Evolutionary conservation across 2,329 filamentous ascomycete species (phyloP), one percentile per base, ranked within the genome.

Genomic region (Xylariaceae sp.): DNA sequence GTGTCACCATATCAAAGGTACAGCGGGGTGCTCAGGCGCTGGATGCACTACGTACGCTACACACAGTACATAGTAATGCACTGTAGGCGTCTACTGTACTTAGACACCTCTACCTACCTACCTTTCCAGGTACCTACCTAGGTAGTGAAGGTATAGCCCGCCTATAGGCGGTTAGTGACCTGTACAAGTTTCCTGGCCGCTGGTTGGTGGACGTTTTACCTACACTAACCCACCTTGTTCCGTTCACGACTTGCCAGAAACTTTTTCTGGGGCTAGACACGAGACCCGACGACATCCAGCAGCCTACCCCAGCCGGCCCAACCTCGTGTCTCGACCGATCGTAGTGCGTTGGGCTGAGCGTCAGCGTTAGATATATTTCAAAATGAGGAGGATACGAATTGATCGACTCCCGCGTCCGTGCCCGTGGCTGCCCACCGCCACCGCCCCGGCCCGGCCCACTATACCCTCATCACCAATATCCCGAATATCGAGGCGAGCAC

Each of bases 311-410:
- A 55, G 51, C 19, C 55, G 53, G 54, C 56, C 57, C 51, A 54
- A 52, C 51, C 57, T 57, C 59, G 61, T 60, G 63, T 62, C 62
- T 61, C 64, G 59, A 53, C 54, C 52, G 26, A 54, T 26, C 44
- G 44, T 47, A 54, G 52, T 42, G 47, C 58, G 57, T 45, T 64
- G 66, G 64, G 61, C 61, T 61, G 63, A 64, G 59, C 60, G 53
- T 34, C 32, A 8, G 8, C 8, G 58, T 57, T 58, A 54, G 52
- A 55, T 51, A 52, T 53, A 51, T 43, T 19, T 40, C 29, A 62
- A 66, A 64, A 84, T 85, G 80, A 83, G 83, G 76, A 80, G 80
- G 73, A 74, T 85, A 78, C 76, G 79, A 65, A 68, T 83, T 67
- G 76, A 80, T 64, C 75, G 77, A 74, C 80, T 80, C 75, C 78